A percentile compares a stretch with the other conserved stretches of the same genome.
Conservation (phyloP, 352 stramenopile species). For the Globisporangium cylindrosporum region DNA sequence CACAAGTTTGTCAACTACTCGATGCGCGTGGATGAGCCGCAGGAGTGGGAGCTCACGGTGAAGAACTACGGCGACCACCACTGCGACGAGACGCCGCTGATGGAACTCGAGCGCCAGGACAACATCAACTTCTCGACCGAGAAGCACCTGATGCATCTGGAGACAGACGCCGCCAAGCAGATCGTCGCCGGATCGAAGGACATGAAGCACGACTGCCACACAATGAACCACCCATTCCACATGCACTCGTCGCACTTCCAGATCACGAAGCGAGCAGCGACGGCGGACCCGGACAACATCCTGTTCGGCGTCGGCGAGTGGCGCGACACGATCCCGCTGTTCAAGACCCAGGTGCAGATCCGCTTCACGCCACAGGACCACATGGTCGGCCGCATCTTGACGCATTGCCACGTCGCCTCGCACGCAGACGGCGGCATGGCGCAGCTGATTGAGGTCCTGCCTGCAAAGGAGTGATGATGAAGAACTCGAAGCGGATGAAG, state of each 20-base stretch:
- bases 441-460: constrained; percentile 56
- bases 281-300: constrained; percentile 46
- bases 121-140: constrained; percentile 31
- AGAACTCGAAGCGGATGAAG: background rate
- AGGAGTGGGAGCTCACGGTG: constrained; percentile 67
- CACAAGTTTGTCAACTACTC: constrained; percentile 54
- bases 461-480: constrained; percentile 9
- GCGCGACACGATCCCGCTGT: constrained; percentile 76
- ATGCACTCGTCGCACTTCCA: constrained; percentile 79
- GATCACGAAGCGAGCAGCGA: constrained; percentile 40
- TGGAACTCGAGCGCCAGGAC: constrained; percentile 17
- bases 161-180: constrained; percentile 13
- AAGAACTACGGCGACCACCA: constrained; percentile 42
- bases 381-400: constrained; percentile 66
- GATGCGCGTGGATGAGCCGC: constrained; percentile 63
- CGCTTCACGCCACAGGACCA: constrained; percentile 62
- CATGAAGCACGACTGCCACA: constrained; percentile 41
- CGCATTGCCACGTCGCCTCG: constrained; percentile 71
- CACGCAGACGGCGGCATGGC: constrained; percentile 75
- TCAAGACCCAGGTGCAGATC: constrained; percentile 56
- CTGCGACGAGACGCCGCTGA: constrained; percentile 30
- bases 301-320: constrained; percentile 67
- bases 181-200: constrained; percentile 12
- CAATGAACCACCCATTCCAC: constrained; percentile 80
- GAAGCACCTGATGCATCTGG: constrained; percentile 23